phyloP scores from a whole-genome alignment of 805 yeast genomes.

The Saturnispora serradocipensis region DNA sequence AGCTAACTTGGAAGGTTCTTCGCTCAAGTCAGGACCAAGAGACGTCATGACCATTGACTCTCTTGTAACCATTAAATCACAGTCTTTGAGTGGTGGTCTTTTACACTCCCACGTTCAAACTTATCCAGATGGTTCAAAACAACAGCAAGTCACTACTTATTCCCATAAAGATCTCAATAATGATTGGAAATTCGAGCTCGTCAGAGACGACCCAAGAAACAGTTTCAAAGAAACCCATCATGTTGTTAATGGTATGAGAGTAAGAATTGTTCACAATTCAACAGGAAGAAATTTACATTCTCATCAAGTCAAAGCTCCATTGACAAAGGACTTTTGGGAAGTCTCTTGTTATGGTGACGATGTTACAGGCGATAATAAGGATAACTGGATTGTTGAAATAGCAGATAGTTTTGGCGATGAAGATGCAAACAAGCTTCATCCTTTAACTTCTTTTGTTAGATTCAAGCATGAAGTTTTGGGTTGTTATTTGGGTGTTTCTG shows the following conservation, averaged over 20 bases:
- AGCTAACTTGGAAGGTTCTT: constrained; percentile 62
- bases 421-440: constrained; percentile 47
- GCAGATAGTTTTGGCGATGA: constrained; percentile 53
- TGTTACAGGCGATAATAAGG: constrained; percentile 66
- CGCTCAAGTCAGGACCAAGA: constrained; percentile 56
- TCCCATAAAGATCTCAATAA: constrained; percentile 84
- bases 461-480: constrained; percentile 53
- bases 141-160: constrained; percentile 92
- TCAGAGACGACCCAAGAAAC: constrained; percentile 35
- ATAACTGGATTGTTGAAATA: constrained; percentile 86
- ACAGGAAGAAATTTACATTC: constrained; percentile 78
- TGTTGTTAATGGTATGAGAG: constrained; percentile 52
- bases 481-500: constrained; percentile 73
- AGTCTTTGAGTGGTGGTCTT: constrained; percentile 63
- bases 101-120: constrained; percentile 81
- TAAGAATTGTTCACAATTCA: constrained; percentile 62
- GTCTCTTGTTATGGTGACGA: constrained; percentile 81
- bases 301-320: constrained; percentile 70
- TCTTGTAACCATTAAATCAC: constrained; percentile 53
- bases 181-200: constrained; percentile 64
- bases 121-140: constrained; percentile 87
- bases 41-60: constrained; percentile 49
- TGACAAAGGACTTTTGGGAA: constrained; percentile 59
- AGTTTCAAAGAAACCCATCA: constrained; percentile 26
- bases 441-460: constrained; percentile 68